Evolutionary conservation across 805 yeast species (phyloP).

Genomic region (Kluyveromyces dobzhanskii): DNA sequence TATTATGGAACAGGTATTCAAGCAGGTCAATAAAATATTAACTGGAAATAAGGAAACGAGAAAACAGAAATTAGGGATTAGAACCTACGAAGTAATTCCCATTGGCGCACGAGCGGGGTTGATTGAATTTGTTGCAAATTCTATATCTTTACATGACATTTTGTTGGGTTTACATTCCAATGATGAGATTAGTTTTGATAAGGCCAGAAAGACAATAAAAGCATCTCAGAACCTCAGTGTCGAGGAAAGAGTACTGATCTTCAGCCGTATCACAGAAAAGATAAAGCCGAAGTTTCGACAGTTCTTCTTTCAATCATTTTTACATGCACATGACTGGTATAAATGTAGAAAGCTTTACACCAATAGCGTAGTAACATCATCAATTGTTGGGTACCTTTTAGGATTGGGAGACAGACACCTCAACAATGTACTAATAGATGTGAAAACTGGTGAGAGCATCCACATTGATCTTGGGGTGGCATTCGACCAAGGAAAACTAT

Average conservation of each 20-base stretch:
- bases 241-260: conserved; percentile 38
- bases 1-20: conserved; percentile 95
- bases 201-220: conserved; percentile 61
- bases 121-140: conserved; percentile 79
- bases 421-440: conserved; percentile 80
- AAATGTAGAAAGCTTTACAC: conserved; percentile 53
- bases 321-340: conserved; percentile 70
- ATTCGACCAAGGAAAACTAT: conserved; percentile 81
- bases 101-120: conserved; percentile 82
- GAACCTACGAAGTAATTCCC: conserved; percentile 88
- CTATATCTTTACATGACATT: conserved; percentile 62
- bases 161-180: conserved; percentile 54
- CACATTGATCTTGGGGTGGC: conserved; percentile 97
- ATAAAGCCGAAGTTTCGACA: conserved; percentile 60
- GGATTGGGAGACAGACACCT: conserved; percentile 96
- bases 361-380: conserved; percentile 73
- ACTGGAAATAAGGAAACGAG: conserved; percentile 46
- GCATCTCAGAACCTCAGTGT: conserved; percentile 40
- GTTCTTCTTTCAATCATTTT: conserved; percentile 62
- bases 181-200: conserved; percentile 41
- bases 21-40: conserved; percentile 67
- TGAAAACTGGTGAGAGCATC: conserved; percentile 78
- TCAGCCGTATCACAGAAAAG: conserved; percentile 37
- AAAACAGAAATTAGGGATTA: conserved; percentile 48
- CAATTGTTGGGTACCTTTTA: conserved; percentile 78